Evolutionary conservation across 208 protist genomes (phyloP), one percentile per base, ranked within the genome.

Genomic region (Leptomonas pyrrhocoris): DNA sequence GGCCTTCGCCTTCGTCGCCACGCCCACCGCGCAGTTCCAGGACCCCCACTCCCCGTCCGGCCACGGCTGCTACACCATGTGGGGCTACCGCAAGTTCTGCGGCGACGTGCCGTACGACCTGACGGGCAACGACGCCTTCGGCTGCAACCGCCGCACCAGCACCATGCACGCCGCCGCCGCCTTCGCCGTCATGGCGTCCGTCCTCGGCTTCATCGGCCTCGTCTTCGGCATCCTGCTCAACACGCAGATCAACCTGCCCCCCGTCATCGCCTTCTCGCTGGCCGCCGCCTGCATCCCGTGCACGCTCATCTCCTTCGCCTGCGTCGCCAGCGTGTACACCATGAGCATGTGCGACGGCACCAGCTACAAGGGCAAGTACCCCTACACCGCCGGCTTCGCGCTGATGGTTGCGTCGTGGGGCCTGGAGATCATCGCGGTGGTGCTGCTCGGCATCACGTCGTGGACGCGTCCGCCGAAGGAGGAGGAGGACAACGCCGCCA

Each of bases 231-330:
- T 77, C 50, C 54, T 84, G 40, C 58, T 77, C 53, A 75, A 78
- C 55, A 64, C 59, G 30, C 59, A 68, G 38, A 43, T 74, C 38
- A 50, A 59, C n/a, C 30, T 59, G 51, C 56, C 64, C 40, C 38
- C 18, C 49, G 30, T 45, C 40, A 73, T 83, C 58, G 15, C 72
- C 42, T 67, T 79, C 65, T 28, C 73, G 51, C 62, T 82, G 55
- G 51, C 71, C 42, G 61, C 69, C 60, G 34, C 75, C 50, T 75
- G 65, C 55, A 64, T 81, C 56, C 23, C 77, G 12, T 77, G 58
- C 58, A 77, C 82, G 34, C 65, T 82, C 65, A 79, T 84, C 61
- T 68, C 73, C 16, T 83, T 73, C 71, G 82, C 75, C 27, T 84
- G 78, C 55, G 75, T 87, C 34, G 82, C 79, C 45, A 63, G 71